Conservation (phyloP, 148 eudicot genomes). For the Rhododendron griersonianum region DNA sequence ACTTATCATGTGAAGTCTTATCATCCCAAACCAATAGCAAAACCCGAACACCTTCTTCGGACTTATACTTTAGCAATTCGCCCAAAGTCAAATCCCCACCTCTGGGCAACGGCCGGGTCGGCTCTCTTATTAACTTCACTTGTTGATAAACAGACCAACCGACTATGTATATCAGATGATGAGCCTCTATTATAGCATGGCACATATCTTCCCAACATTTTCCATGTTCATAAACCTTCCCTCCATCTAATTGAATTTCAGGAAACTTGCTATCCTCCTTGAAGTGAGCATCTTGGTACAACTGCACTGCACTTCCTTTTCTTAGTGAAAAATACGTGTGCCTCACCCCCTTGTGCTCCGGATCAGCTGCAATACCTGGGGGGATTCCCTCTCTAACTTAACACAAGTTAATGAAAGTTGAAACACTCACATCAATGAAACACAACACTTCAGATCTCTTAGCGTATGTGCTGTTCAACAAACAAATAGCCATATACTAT, state of each 20-base stretch:
- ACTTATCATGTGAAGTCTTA: slow-evolving; percentile 79
- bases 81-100: slow-evolving; percentile 89
- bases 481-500: neutral
- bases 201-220: slow-evolving; percentile 95
- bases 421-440: neutral
- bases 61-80: slow-evolving; percentile 85
- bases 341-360: slow-evolving; percentile 36
- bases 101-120: slow-evolving; percentile 76
- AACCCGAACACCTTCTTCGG: slow-evolving; percentile 94
- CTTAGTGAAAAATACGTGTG: slow-evolving; percentile 43
- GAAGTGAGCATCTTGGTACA: slow-evolving; percentile 85
- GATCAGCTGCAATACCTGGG: slow-evolving; percentile 34
- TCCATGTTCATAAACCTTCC: slow-evolving; percentile 33
- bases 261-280: slow-evolving; percentile 41
- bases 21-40: slow-evolving; percentile 94
- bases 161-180: slow-evolving; percentile 78
- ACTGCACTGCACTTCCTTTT: slow-evolving; percentile 46
- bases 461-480: neutral
- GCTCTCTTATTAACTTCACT: slow-evolving; percentile 79
- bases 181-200: slow-evolving; percentile 76
- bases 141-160: slow-evolving; percentile 93
- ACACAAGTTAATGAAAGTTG: neutral
- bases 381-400: neutral
- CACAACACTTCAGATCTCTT: neutral
- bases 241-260: slow-evolving; percentile 52